Evolutionary conservation across 1,139 yeast genomes (phyloP), one percentile per base, ranked within the genome.

Genomic region (Yamadazyma oceani): DNA sequence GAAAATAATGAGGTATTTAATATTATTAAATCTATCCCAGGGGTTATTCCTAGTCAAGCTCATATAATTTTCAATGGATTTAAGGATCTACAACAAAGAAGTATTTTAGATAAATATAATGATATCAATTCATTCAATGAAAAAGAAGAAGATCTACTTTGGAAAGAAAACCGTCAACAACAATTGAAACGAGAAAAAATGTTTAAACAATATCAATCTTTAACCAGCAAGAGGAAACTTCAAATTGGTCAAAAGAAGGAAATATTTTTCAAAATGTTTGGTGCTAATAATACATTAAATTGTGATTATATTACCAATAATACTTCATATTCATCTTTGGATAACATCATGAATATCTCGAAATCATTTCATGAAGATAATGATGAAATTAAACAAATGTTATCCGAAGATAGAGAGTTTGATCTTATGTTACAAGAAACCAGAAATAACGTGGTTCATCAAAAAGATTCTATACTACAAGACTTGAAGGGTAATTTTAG

Each of bases 231-330:
- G 49, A 45, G 76, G 17, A 69, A 69, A 46, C 51, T 67, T n/a
- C 77, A 71, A 49, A 54, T 70, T 2, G 45, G 54, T 24, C 75
- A 69, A 45, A 71, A 71, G 55, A 66, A 64, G 40, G 75, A 69
- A 41, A 46, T 70, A 3, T 53, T 69, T 10, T 54, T 54, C 39
- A 58, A 66, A 40, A 51, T 71, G 15, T 71, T 71, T 50, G 76
- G 76, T 16, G 58, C 63, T 42, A 49, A 54, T 39, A 71, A 70
- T 45, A 60, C 57, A 27, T 48, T 70, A 33, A 71, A 70, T 49
- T 64, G 57, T 28, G 73, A 69, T 32, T 64, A 64, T 44, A 60
- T 68, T 42, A 69, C 75, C 37, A 70, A 70, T 47, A 70, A 70
- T 48, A 56, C 73, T 5, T 52, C 66, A 7, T 66, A 66, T 49